Evolutionary conservation across 148 eudicot genomes (phyloP), one percentile per base, ranked within the genome.

Genomic region (Selenicereus undatus): DNA sequence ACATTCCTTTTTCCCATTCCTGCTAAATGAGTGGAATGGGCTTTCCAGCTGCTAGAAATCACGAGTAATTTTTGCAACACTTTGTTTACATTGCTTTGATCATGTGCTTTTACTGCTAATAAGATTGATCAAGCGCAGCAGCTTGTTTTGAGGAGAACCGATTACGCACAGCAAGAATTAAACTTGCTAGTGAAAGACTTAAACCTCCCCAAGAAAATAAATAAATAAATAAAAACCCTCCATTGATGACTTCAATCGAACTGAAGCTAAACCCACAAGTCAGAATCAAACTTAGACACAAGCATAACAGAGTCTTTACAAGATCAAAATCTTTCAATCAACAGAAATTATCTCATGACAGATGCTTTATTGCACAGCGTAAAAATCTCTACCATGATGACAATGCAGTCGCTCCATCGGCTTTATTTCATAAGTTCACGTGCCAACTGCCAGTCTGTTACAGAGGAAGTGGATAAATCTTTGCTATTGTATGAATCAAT

Each of bases 1-100:
- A 66, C 8, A 75, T 21, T 68, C 48, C 30, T n/a, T 22, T 69
- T 69, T 76, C 54, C 76, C 79, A 81, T 54, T 52, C 69, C 21
- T 69, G 30, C 29, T 16, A 29, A 68, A 30, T 35, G 75, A 36
- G 75, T 76, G 71, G 52, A 51, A 14, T 69, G 56, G 27, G 27
- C 18, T 69, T 48, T 60, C 50, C 50, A 29, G 45, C 51, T 16
- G 74, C 50, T 73, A 60, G 27, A 62, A 3, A 52, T 52, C 79
- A 75, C 26, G 45, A n/a, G n/a, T 69, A 75, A 48, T 48, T 54
- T 26, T 32, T 30, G 74, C 36, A 66, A 81, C 12, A 42, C 26
- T 24, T 16, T 50, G 36, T 27, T 76, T 76, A 75, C 20, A 30
- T 66, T 75, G 73, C 73, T 64, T 62, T 45, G 72, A 27, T 64